A percentile compares a stretch with the other conserved stretches of the same genome.
Evolutionary conservation across 768 basidiomycete species (phyloP).

Genomic region (Cystofilobasidium ferigula): DNA sequence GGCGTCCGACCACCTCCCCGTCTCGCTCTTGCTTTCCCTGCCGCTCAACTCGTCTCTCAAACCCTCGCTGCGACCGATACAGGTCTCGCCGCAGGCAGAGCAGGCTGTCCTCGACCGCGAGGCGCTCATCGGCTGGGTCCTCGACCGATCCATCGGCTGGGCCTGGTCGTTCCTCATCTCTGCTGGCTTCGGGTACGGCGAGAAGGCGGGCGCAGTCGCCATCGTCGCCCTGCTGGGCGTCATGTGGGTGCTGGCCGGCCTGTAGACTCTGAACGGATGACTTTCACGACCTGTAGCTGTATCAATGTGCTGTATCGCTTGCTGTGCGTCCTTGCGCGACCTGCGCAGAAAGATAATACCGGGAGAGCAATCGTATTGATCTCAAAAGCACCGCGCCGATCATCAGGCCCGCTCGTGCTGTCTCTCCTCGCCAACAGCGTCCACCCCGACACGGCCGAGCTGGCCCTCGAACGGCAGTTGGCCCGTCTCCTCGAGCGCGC

Average conservation of each 20-base stretch:
- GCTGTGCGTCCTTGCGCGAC: too few species aligned
- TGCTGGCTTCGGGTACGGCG: conserved; percentile 40
- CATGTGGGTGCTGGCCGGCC: conserved; percentile 5
- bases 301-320: neutral
- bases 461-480: conserved; percentile 2
- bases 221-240: neutral
- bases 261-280: neutral
- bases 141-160: conserved; percentile 67
- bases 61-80: conserved; percentile 33
- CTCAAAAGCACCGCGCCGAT: too few species aligned
- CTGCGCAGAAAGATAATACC: too few species aligned
- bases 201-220: neutral
- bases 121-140: conserved; percentile 44
- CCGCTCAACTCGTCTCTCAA: conserved; percentile 34
- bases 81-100: neutral
- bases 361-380: too few species aligned
- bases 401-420: too few species aligned
- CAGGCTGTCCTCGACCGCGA: too few species aligned
- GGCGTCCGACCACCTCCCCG: conserved; percentile 90
- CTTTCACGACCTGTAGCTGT: neutral
- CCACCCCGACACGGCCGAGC: conserved; percentile 5
- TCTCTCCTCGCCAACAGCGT: neutral
- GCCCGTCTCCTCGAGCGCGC: neutral
- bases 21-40: conserved; percentile 63
- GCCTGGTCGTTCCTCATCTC: conserved; percentile 66